Base-by-base conservation (phyloP, 2,329 filamentous ascomycete species). In the Colletotrichum navitas region DNA sequence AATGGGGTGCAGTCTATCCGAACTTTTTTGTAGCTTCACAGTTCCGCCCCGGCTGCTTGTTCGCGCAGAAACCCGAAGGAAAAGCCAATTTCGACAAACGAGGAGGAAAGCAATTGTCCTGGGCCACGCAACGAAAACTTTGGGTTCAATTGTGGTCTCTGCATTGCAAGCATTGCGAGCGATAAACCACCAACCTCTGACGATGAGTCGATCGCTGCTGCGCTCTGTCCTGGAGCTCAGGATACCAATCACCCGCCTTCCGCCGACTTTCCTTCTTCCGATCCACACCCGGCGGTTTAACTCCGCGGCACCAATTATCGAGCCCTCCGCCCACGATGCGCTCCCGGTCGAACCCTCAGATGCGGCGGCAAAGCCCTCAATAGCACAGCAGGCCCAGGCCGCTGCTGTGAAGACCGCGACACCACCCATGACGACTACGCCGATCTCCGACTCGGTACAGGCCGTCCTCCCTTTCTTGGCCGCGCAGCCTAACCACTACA, bases 401-500 rank as follows among this genome's bases (percentile, higher is more conserved):
- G 61, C 62, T 10, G 47, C 55, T 14, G 51, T 26, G 24, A 43
- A 64, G n/a, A 43, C 68, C n/a, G n/a, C 55, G 45, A 52, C 58
- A 5, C 32, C 64, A 12, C 21, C 59, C 18, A 12, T 78, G 39
- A 80, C 79, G 47, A 81, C 78, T 54, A 77, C 76, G 56, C 82
- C 79, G 62, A 81, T 92, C 73, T 85, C 87, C 72, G 81, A 87
- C 62, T 88, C 88, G 1, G 85, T 93, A 73, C 85, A 84, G 74
- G 81, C 81, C 52, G 87, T 94, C 59, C 89, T 94, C 39, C 92
- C 93, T 1, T 85, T 94, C 58, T 89, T 96, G 59, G 88, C 87
- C 76, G 87, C 91, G 14, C 93, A 96, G 83, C 89, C 91, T 3
- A 85, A 87, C 29, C 92, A 94, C 86, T 96, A 95, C 85, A 89